Conservation (phyloP, 768 basidiomycete genomes). For the Mycena haematopus region DNA sequence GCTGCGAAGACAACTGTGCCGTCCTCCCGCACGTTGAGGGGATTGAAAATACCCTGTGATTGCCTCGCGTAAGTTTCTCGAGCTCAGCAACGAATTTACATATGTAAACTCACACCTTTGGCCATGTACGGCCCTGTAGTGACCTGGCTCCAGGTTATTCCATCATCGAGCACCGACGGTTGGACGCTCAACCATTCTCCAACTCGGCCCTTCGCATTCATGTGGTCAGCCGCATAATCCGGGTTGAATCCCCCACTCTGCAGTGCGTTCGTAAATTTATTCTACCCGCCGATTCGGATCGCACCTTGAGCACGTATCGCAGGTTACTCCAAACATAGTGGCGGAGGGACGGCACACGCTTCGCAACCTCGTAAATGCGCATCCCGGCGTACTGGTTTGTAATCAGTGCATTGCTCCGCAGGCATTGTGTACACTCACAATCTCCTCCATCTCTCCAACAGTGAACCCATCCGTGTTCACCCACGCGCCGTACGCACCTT, state of each 20-base stretch:
- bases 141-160: constrained; percentile 14
- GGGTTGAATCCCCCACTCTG: constrained; percentile 8
- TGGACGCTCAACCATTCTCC: constrained; percentile 11
- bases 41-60: constrained; percentile 39
- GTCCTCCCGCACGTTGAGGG: constrained; percentile 43
- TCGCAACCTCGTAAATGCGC: constrained; percentile 49
- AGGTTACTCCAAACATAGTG: constrained; percentile 48
- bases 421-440: constrained; percentile 15
- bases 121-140: constrained; percentile 22
- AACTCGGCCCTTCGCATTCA: constrained; percentile 19
- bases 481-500: constrained; percentile 49
- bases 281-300: background rate
- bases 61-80: background rate
- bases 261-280: background rate
- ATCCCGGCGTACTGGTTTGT: constrained; percentile 39
- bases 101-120: background rate
- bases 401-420: background rate
- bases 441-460: constrained; percentile 47
- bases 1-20: constrained; percentile 48
- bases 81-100: background rate
- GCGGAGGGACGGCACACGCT: constrained; percentile 38
- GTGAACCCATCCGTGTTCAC: constrained; percentile 50
- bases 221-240: constrained; percentile 13
- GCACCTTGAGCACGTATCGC: constrained; percentile 39
- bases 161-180: background rate